Percentiles rank a stretch among this genome's conserved stretches.
Conservation (phyloP, 2,329 filamentous ascomycete genomes). For the Cordyceps cicadae region DNA sequence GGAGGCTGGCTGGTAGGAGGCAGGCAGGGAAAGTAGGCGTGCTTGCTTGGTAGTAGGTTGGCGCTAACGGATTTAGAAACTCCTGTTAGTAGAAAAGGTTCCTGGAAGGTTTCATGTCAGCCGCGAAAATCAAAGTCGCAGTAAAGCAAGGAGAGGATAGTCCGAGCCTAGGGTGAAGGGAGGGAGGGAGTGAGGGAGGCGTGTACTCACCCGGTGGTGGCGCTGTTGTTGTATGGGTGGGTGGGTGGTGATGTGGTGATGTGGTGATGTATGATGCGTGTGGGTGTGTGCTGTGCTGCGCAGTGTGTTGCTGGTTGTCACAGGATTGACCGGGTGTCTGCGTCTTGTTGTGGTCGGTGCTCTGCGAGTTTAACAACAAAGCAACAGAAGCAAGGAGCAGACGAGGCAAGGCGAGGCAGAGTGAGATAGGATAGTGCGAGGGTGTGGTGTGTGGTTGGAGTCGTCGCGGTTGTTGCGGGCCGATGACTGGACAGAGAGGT, state of each 20-base stretch:
- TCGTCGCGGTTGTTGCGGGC: not conserved
- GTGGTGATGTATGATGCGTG: not conserved
- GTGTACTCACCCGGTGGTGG: not conserved
- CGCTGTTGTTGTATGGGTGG: not conserved
- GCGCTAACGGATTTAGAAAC: not conserved
- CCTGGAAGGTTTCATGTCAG: not conserved
- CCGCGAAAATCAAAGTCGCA: not conserved
- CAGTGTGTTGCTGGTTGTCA: not conserved
- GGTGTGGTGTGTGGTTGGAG: not conserved
- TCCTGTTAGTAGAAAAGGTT: not conserved
- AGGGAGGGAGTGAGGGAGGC: not conserved
- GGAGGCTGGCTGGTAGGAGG: not conserved
- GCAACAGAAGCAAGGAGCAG: not conserved
- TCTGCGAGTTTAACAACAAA: not conserved
- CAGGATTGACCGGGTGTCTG: not conserved
- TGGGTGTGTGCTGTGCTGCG: not conserved
- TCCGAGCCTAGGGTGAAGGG: not conserved
- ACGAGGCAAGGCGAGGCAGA: not conserved
- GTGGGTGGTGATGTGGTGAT: not conserved
- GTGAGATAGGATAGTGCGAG: not conserved
- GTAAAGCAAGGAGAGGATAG: slow-evolving; percentile 3
- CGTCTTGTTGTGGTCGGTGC: not conserved
- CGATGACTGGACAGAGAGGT: not conserved
- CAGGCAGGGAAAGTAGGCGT: too few relatives aligned
- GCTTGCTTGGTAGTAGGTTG: not conserved